Evolutionary conservation across 148 eudicot species (phyloP), one percentile per base, ranked within the genome.

Genomic region (Cornus florida): DNA sequence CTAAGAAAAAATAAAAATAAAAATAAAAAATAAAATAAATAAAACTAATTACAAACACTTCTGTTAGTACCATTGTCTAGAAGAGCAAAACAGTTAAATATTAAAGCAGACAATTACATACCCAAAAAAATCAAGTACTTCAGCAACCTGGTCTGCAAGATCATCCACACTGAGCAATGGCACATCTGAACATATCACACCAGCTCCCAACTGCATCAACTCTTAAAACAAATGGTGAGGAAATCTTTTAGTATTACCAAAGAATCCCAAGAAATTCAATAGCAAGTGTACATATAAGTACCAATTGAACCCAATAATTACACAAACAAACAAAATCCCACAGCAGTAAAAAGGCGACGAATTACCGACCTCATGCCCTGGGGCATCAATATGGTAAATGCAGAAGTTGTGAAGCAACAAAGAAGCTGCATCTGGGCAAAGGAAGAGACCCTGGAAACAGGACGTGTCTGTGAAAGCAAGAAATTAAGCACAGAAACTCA

Each of bases 131-230:
- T 82, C 80, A 19, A 82, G 68, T 50, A 82, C 80, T 56, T 82
- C 84, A 14, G 80, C 84, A 7, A 82, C 73, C 69, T 82, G 84
- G 68, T 77, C 84, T 22, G 84, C 80, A 46, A 82, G 77, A 68
- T 82, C 84, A 66, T 82, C 80, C 59, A 77, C 84, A 33, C 72
- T 64, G 23, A 82, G 77, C 74, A 77, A 33, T 22, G 80, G 80
- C 67, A 38, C 59, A 32, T 82, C 77, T 12, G 72, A 77, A 23
- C 68, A 65, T 67, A 77, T 72, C 33, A 57, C 80, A 12, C 23
- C 80, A 60, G 84, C 84, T 77, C 84, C 84, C 71, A 82, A 72
- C 84, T 82, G 80, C 77, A 82, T 22, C 32, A 46, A 35, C 38
- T 35, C 38, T 35, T 35, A 2, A 2, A 2, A 35, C 38, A 50